These are phyloP conservation scores for Hymenoscyphus occultus DNA, from an alignment of 2,329 filamentous ascomycete species.

Conservation along the genomic window DNA sequence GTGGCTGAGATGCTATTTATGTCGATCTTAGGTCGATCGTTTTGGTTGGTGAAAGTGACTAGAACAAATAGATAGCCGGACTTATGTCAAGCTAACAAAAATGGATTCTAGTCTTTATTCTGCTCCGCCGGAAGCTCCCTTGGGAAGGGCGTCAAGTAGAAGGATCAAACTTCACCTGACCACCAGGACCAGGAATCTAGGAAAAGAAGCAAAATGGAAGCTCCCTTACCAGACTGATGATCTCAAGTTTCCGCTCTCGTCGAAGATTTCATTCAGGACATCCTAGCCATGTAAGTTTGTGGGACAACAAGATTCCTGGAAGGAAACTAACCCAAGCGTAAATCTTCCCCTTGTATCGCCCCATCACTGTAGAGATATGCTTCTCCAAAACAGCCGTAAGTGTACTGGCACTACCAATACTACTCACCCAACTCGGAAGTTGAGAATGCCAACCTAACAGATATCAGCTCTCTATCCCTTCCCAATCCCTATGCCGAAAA, in stretches of 20 bases:
- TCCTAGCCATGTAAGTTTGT: conserved; percentile 60
- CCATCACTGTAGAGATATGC: conserved; percentile 56
- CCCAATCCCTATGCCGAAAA: too few relatives aligned
- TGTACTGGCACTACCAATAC: conserved; percentile 49
- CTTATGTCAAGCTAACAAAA: too few relatives aligned
- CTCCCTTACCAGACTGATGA: conserved; percentile 51
- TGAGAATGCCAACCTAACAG: conserved; percentile 60
- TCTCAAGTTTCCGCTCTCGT: conserved; percentile 47
- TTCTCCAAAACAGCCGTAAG: conserved; percentile 55
- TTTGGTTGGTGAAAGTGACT: too few relatives aligned
- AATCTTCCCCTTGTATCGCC: conserved; percentile 61
- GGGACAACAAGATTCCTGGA: not conserved
- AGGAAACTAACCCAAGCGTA: conserved; percentile 44
- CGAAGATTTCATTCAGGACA: conserved; percentile 64
- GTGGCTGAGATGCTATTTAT: too few relatives aligned
- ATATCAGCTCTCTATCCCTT: conserved; percentile 58
- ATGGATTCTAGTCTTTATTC: too few relatives aligned
- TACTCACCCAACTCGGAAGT: conserved; percentile 57
- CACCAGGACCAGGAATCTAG: too few relatives aligned
- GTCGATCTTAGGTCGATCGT: too few relatives aligned
- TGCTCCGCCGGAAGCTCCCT: too few relatives aligned
- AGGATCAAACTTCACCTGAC: too few relatives aligned
- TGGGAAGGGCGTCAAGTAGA: too few relatives aligned
- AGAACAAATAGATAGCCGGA: too few relatives aligned
- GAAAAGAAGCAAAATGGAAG: too few relatives aligned